Conservation (phyloP, 225 moss, liverwort and hornwort species). For the Marchantia paleacea region DNA sequence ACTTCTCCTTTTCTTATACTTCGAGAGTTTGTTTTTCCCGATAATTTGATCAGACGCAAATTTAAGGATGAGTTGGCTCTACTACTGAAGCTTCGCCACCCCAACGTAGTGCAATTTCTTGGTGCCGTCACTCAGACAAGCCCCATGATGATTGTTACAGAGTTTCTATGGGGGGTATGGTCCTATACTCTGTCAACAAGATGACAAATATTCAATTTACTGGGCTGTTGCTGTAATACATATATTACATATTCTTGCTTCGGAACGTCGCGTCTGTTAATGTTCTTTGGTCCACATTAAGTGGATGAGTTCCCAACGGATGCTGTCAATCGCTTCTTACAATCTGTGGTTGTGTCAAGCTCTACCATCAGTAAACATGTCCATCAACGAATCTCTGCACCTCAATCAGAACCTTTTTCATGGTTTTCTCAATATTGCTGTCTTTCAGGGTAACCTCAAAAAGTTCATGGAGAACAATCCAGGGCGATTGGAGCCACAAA, state of each 20-base stretch:
- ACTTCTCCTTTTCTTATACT: neutral
- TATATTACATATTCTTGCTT: too few species aligned
- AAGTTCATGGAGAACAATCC: slow-evolving; percentile 43
- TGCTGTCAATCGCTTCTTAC: too few species aligned
- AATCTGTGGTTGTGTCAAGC: too few species aligned
- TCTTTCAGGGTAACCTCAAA: slow-evolving; percentile 53
- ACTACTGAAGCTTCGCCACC: slow-evolving; percentile 81
- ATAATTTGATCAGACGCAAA: slow-evolving; percentile 37
- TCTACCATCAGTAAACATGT: too few species aligned
- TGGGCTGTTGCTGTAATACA: too few species aligned
- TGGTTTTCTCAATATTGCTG: neutral
- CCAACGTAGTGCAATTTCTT: slow-evolving; percentile 91
- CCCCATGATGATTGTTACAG: slow-evolving; percentile 95
- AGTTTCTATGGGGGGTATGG: slow-evolving; percentile 62
- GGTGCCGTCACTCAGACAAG: slow-evolving; percentile 86
- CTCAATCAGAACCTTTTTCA: too few species aligned
- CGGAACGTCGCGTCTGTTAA: too few species aligned
- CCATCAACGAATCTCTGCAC: too few species aligned
- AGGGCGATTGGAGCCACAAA: slow-evolving; percentile 64
- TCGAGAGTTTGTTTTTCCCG: neutral
- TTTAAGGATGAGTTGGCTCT: slow-evolving; percentile 78
- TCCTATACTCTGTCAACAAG: neutral
- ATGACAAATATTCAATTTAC: neutral
- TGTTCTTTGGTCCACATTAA: too few species aligned
- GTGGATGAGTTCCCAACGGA: too few species aligned